Evolutionary conservation across 2,329 filamentous ascomycete species (phyloP), one percentile per base, ranked within the genome.

Genomic region (Fusarium bulbicola): DNA sequence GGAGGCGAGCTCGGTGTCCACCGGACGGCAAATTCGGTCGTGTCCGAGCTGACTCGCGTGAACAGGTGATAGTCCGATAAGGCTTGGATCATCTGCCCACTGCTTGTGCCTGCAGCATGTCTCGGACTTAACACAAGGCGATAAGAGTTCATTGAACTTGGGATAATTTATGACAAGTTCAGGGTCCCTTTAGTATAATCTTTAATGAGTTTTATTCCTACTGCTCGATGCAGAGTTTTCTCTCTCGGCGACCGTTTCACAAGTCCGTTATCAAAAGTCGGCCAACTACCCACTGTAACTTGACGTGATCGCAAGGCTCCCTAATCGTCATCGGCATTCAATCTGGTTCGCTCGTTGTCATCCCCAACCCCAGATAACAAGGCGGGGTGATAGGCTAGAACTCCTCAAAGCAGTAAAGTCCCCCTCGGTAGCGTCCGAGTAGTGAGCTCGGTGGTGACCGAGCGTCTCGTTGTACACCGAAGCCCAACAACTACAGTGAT

Each of bases 251-350:
- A 24, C 21, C 2, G 9, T 52, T 59, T 37, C 24, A 21, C 14
- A 12, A 9, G 3, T 32, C 16, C 2, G n/a, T 34, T 49, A 66
- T 43, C 26, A 32, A 28, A 24, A 20, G 9, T 58, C 37, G 42
- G 36, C 42, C 13, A 58, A 65, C 18, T 71, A 42, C 30, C 40
- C 64, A 66, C 65, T 50, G 18, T 40, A 26, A 43, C 40, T 63
- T 68, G 66, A 68, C 64, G 66, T 68, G 66, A 68, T 68, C 32
- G 12, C 65, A 54, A 26, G 63, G 54, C 59, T 34, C 6, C n/a
- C 28, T 2, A 42, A 50, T 68, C 66, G 66, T 54, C 66, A 68
- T 68, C 26, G 2, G 21, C 4, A 36, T 39, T 3, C 5, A 37
- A 3, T 52, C 16, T 45, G 32, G 34, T 24, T 40, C 37, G 52